Evolutionary conservation across 495 filamentous ascomycete species (phyloP), one percentile per base, ranked within the genome.

Genomic region (Pyrenopolyporus hunteri): DNA sequence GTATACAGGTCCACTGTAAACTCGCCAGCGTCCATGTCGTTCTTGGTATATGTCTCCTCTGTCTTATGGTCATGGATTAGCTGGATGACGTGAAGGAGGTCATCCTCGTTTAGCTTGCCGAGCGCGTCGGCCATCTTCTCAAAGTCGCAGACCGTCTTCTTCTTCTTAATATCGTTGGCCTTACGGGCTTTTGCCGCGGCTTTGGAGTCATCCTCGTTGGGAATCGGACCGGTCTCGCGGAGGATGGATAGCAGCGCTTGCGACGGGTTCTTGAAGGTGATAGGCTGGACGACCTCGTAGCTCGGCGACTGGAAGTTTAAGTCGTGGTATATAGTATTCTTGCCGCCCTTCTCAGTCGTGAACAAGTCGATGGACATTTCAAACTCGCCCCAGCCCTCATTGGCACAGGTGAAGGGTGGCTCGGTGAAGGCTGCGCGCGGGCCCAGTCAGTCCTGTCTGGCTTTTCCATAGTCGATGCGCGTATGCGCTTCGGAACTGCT

Each of bases 341-440:
- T 92, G 57, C 92, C 93, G 14, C 86, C 85, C 75, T 92, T 92
- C 75, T 96, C 91, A 19, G 88, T 85, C n/a, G 85, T 86, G 63
- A 83, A 86, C 23, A 96, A 79, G 46, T 88, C 82, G 59, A 98
- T 93, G 20, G 82, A 79, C 90, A 98, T 93, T 69, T 98, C 95
- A 70, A 99, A 99, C 76, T 99, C 95, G 68, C 95, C 95, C 95
- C 95, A 99, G 66, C 95, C 95, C 74, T 95, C 88, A 74, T 99
- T 95, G 48, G 84, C 77, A 71, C 96, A 94, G 19, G 84, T 83
- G 79, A 98, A 99, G 0, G 94, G 94, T 0, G 91, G 87, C 31
- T 87, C 86, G 67, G 86, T 87, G 80, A 93, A 83, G 5, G 85
- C 91, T 96, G 64, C 11, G n/a, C n/a, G n/a, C n/a, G n/a, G n/a